These are phyloP conservation scores for Hypholoma sublateritium DNA, from an alignment of 768 basidiomycete species.

Conservation along the genomic window DNA sequence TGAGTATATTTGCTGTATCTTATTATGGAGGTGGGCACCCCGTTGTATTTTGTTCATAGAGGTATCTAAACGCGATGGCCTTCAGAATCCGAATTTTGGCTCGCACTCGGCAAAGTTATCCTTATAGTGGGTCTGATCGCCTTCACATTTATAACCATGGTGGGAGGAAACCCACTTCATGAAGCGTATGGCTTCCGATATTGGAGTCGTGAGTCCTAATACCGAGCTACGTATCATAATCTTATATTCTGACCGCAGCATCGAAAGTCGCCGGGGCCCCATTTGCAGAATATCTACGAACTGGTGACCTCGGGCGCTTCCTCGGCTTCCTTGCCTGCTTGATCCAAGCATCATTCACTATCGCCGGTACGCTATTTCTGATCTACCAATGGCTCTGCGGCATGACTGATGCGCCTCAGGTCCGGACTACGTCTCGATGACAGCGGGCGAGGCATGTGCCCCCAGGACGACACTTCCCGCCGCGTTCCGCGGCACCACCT, in stretches of 20 bases:
- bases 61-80: background rate
- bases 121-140: conserved; percentile 46
- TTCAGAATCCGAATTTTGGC: conserved; percentile 58
- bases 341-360: conserved; percentile 61
- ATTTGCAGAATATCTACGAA: conserved; percentile 54
- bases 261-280: conserved; percentile 48
- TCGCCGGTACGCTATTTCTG: conserved; percentile 38
- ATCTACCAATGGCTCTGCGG: background rate
- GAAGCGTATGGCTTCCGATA: conserved; percentile 56
- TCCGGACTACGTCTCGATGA: conserved; percentile 53
- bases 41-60: background rate
- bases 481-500: conserved; percentile 77
- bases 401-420: conserved; percentile 23
- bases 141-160: conserved; percentile 61
- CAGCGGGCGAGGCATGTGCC: conserved; percentile 71
- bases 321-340: conserved; percentile 64
- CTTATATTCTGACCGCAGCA: conserved; percentile 24
- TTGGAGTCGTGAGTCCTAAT: conserved; percentile 43
- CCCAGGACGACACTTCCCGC: conserved; percentile 71
- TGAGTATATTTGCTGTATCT: conserved; percentile 49
- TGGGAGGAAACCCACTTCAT: conserved; percentile 55
- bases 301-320: conserved; percentile 57
- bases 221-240: background rate
- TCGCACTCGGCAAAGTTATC: conserved; percentile 49
- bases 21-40: conserved; percentile 46